Evolutionary conservation across 1,284 basidiomycete species (phyloP), one percentile per base, ranked within the genome.

Genomic region (Amylostereum areolatum): DNA sequence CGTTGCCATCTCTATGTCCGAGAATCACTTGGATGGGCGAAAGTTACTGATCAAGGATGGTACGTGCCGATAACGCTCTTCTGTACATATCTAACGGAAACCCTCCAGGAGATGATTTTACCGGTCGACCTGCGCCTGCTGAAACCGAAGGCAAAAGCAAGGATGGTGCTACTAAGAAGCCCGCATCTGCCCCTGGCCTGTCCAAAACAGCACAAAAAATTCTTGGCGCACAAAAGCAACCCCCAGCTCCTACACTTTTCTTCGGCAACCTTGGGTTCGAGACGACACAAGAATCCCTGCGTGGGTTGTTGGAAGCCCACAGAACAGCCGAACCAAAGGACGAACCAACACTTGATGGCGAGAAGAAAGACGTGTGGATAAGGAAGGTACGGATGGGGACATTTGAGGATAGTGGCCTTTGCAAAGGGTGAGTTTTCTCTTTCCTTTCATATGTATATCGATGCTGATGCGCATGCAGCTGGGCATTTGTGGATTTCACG

Each of bases 401-500:
- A 12, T 99, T 99, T 58, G 92, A 98, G 65, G 96, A 98, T 65
- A 89, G 81, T 48, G 93, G 93, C 5, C 74, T 85, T 54, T 98
- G 96, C 69, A 99, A 98, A 77, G 96, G 96, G 90, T 97, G 63
- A 55, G 77, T 66, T 27, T 36, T 25, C 9, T 8, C 11, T 28
- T 4, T 46, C 29, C n/a, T 11, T n/a, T 31, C 39, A 30, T 35
- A 40, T 35, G 47, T 33, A 47, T 25, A 45, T 43, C n/a, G 33
- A 40, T 34, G 41, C 32, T 45, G 45, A 11, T 25, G 49, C 39
- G 28, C 29, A 27, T 4, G 18, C 62, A 97, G 94, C 24, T 98
- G 93, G 70, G 94, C 92, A 0, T 99, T 99, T 65, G 78, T 97
- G 51, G 97, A 99, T 66, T 99, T 99, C 66, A 78, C 81, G 48